phyloP scores from a whole-genome alignment of 306 rosid genomes.

The Malus asiatica region DNA sequence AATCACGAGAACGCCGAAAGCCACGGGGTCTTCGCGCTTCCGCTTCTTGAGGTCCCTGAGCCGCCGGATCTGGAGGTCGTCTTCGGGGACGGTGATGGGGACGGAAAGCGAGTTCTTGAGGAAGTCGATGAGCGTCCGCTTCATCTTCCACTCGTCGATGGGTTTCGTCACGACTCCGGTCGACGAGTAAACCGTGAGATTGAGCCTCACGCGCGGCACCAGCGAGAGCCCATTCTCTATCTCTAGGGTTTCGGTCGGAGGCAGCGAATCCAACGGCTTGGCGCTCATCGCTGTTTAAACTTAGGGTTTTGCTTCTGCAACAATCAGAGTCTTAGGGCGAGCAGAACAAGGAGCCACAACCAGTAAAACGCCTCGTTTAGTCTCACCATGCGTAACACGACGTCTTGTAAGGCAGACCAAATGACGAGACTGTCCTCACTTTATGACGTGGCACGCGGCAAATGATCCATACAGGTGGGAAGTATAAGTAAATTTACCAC shows the following conservation, averaged over 20 bases:
- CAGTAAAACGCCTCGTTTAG: neutral
- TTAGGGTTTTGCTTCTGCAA: constrained; percentile 7
- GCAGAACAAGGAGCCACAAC: neutral
- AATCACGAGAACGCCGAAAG: constrained; percentile 47
- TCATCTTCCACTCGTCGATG: constrained; percentile 83
- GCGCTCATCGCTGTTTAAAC: constrained; percentile 23
- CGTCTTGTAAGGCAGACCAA: neutral
- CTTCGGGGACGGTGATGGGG: constrained; percentile 48
- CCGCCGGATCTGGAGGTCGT: constrained; percentile 53
- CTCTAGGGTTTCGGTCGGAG: constrained; percentile 39
- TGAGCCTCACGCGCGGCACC: constrained; percentile 68
- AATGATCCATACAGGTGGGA: neutral
- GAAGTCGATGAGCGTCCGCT: constrained; percentile 61
- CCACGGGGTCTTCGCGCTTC: constrained; percentile 75
- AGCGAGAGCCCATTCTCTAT: constrained; percentile 61
- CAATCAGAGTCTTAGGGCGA: neutral
- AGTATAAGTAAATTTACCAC: neutral
- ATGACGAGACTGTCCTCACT: neutral
- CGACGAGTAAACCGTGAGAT: constrained; percentile 52
- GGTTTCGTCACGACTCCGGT: constrained; percentile 39
- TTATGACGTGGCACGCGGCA: neutral
- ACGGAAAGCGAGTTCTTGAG: constrained; percentile 49
- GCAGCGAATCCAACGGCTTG: constrained; percentile 15
- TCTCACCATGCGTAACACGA: fast-evolving
- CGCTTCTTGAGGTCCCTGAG: constrained; percentile 61